Evolutionary conservation across 2,329 filamentous ascomycete genomes (phyloP).

Genomic region (Sporothrix curviconia): DNA sequence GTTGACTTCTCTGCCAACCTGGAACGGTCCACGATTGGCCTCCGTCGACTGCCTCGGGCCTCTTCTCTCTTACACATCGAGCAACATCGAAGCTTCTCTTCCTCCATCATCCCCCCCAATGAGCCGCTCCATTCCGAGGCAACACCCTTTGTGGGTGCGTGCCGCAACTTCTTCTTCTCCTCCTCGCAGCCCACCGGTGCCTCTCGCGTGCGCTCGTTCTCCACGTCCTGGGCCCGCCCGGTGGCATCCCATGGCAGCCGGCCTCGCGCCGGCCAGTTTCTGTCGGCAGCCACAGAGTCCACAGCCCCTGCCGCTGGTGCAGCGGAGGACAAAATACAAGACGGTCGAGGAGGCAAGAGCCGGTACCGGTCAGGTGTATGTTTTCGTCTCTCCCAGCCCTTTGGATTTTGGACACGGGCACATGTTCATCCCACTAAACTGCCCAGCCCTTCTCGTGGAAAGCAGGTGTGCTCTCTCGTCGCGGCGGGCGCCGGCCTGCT

Average conservation of each 20-base stretch:
- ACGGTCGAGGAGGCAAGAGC: conserved; percentile 54
- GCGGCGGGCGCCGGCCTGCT: conserved; percentile 68
- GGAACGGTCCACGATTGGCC: background rate
- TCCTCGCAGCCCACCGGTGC: background rate
- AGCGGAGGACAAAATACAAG: conserved; percentile 39
- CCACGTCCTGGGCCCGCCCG: conserved; percentile 3
- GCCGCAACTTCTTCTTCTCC: conserved; percentile 5
- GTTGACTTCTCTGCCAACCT: background rate
- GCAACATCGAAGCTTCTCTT: too few species aligned
- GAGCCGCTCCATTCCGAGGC: conserved; percentile 14
- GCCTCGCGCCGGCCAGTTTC: conserved; percentile 1
- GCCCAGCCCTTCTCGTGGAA: conserved; percentile 91
- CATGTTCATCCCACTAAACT: background rate
- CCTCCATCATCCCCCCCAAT: too few species aligned
- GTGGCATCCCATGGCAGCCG: background rate
- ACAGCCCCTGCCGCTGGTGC: conserved; percentile 25
- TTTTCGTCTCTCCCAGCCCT: background rate
- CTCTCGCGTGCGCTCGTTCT: background rate
- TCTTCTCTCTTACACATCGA: background rate
- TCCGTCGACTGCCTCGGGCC: background rate
- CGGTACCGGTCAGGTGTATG: conserved; percentile 49
- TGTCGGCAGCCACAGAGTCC: conserved; percentile 9
- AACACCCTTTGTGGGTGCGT: conserved; percentile 13
- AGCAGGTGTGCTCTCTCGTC: conserved; percentile 79
- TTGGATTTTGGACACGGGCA: background rate